Base-by-base conservation (phyloP, 768 basidiomycete genomes). In the Trametes maxima region DNA sequence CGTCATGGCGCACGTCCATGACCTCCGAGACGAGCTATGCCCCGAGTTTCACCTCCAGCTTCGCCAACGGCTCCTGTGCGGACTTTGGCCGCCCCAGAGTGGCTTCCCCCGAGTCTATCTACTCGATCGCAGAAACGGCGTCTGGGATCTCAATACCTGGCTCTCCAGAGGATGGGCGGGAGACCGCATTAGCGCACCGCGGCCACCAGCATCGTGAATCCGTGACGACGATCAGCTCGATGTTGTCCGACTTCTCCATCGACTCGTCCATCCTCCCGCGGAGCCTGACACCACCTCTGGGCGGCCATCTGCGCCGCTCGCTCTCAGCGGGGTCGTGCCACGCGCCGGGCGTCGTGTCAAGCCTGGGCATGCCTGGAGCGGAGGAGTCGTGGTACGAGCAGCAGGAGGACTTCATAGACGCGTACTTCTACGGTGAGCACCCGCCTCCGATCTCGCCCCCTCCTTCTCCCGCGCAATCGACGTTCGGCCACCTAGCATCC, bases 391-490 rank as follows among this genome's bases (percentile, higher is more conserved):
- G 58, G 68, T 62, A 70, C 54, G 73, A 69, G 35, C 66, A 65
- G 42, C 72, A 59, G 51, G 77, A 71, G 14, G 76, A 80, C 52
- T 51, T 75, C 35, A 68, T 81, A 11, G 80, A 80, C 53, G 68
- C 74, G 3, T 81, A 79, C 60, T 79, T 81, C 54, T 69, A 69
- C 64, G 78, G 80, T 75, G 66, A 59, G 69, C 46, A 3, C 33
- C 40, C 37, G 54, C 48, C 16, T n/a, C 46, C 45, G 45, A 10
- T 22, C 19, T 51, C 40, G 25, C 49, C 37, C n/a, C 36, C 37
- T 8, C 54, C 48, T 17, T 36, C 36, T n/a, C 25, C 54, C n/a
- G 12, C 28, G 44, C 54, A n/a, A 54, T 39, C 55, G 25, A 7
- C 3, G 1, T 43, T 16, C 33, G 47, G 33, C 42, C 24, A 37